Conservation (phyloP, 139 green algal genomes). For the Pleodorina starrii region DNA sequence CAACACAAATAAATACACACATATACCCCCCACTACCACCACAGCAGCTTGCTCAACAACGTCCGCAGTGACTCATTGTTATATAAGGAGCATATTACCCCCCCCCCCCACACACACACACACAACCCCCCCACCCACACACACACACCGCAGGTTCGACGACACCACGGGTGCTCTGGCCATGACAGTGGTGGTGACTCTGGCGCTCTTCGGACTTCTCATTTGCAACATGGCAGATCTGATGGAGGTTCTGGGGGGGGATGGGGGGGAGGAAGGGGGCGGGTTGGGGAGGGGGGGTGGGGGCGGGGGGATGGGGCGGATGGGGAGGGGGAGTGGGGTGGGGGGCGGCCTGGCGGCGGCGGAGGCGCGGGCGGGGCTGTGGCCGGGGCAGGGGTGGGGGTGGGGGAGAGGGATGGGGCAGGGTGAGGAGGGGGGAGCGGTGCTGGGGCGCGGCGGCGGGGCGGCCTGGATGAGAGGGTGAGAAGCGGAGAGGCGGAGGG, state of each 20-base stretch:
- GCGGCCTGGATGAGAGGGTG: background rate
- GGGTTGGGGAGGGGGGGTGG: background rate
- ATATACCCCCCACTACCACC: no score
- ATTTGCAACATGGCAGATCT: slow-evolving; percentile 51
- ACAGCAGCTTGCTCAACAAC: no score
- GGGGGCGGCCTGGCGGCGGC: background rate
- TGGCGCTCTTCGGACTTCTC: slow-evolving; percentile 42
- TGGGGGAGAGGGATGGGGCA: background rate
- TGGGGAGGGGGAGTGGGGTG: background rate
- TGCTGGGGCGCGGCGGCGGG: background rate
- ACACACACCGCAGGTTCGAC: slow-evolving; percentile 25
- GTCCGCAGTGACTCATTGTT: no score
- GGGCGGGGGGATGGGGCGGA: background rate
- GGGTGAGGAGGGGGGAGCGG: background rate
- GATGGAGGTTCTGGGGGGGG: slow-evolving; percentile 47
- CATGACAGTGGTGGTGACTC: slow-evolving; percentile 36
- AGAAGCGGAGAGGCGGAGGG: no score
- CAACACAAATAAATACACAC: no score
- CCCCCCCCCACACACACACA: no score
- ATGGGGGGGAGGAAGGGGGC: background rate
- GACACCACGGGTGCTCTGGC: slow-evolving; percentile 40
- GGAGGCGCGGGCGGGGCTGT: background rate
- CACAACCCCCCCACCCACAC: background rate
- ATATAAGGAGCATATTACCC: no score
- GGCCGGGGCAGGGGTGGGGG: no score